Base-by-base conservation (phyloP, 2,329 filamentous ascomycete species). In the Talaromyces sp. region DNA sequence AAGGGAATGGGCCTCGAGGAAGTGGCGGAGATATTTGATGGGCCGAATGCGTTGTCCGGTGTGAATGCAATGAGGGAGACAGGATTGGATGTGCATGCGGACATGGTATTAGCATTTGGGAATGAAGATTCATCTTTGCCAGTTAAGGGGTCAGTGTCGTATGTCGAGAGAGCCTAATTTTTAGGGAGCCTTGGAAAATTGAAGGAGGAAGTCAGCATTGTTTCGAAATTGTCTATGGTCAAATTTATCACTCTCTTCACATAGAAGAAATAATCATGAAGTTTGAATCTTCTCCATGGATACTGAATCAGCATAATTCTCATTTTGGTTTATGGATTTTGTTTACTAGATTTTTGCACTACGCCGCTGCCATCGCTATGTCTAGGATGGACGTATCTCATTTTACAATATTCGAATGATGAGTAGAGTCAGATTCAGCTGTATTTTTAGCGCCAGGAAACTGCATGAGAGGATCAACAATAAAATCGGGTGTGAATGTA, bases 1-100 rank as follows among this genome's bases (percentile, higher is more conserved):
- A 83, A 81, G 45, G 84, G 83, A 2, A 74, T 77, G 50, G 84
- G 78, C 13, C 76, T 85, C 7, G 82, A 85, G 68, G 78, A 85
- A 67, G 82, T 85, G 76, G 82, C 65, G 11, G 22, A 33, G 16
- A 57, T 68, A 6, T 66, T 69, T 35, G 67, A 69, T 47, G 67
- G 66, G 13, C 7, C 61, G 63, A 24, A 65, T 60, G 63, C 66
- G 10, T 63, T 66, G 41, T 48, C 54, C 19, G 47, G 37, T 11
- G 48, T 35, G 11, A 59, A 59, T 37, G 56, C 56, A 31, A 59
- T 59, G 56, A 59, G 31, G 56, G 16, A 59, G 22, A 41, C 35
- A 24, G 56, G 35, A 8, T 19, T 59, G 16, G 56, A 59, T 47
- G 43, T 47, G 9, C 43, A 47, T 47, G 43, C 43, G 43, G 43